Evolutionary conservation across 73 alveolate species (phyloP), one percentile per base, ranked within the genome.

Genomic region (Paramecium octaurelia): DNA sequence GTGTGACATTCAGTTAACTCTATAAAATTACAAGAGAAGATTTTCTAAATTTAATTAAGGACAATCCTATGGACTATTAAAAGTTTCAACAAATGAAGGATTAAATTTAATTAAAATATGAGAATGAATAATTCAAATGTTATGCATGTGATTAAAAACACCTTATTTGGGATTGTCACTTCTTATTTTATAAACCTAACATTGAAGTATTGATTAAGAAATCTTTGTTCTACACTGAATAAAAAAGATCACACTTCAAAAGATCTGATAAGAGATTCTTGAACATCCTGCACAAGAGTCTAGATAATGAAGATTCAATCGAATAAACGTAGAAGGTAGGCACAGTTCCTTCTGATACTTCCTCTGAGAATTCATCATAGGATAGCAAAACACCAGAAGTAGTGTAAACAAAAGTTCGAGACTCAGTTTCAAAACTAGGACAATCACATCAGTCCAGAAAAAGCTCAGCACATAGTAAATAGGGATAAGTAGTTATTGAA

Each of bases 141-240:
- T 80, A 44, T 23, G 91, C 75, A 20, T 80, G 91, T 35, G 35
- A 40, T 44, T 8, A 46, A 44, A 23, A 44, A 27, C 91, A 80
- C 16, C 31, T 46, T n/a, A 80, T 80, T 80, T 80, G 73, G 76
- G 70, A 80, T 43, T 80, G 91, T 46, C 27, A 40, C 71, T 44
- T 40, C 24, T 43, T 80, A 23, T 46, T 43, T 23, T 80, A 80
- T 24, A 80, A 80, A 44, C 91, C 91, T 1, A 46, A 80, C 46
- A 40, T 46, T 43, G 91, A 80, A 80, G 91, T 21, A 36, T 11
- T 80, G 21, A 16, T 75, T 11, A 75, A 75, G 12, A 75, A 36
- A 36, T 35, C 35, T 21, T 16, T 75, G 18, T 75, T 75, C 6
- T 20, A 75, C 40, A n/a, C 88, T 0, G 60, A 75, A 12, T 75